phyloP scores from a whole-genome alignment of 1,284 basidiomycete species.

The Coniophora puteana region DNA sequence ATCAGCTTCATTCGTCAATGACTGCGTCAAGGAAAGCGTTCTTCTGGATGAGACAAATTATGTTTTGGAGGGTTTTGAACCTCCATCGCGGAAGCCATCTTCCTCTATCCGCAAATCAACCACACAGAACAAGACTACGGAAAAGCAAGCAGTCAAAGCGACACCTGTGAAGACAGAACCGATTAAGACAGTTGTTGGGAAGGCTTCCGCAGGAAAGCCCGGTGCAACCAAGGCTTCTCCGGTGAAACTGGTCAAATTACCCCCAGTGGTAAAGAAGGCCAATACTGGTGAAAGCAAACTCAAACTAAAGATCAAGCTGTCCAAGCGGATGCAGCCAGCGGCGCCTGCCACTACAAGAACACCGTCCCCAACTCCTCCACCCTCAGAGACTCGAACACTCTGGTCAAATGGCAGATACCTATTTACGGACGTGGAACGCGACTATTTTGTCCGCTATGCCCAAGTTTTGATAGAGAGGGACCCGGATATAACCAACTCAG shows the following conservation, averaged over 20 bases:
- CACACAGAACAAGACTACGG: neutral
- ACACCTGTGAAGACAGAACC: neutral
- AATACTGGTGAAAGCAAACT: conserved; percentile 6
- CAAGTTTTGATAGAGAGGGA: conserved; percentile 35
- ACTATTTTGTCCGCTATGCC: conserved; percentile 35
- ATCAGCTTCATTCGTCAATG: conserved; percentile 48
- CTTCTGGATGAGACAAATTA: conserved; percentile 45
- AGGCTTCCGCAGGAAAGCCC: conserved; percentile 3
- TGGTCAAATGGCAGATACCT: conserved; percentile 28
- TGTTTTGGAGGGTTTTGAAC: conserved; percentile 15
- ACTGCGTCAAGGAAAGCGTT: conserved; percentile 42
- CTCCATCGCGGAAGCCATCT: neutral
- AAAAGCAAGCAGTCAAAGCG: conserved; percentile 7
- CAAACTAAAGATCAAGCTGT: conserved; percentile 3
- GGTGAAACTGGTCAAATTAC: too few relatives aligned
- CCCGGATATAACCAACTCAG: conserved; percentile 27
- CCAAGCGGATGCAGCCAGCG: conserved; percentile 5
- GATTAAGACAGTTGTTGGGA: conserved; percentile 8
- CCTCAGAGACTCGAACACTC: conserved; percentile 26
- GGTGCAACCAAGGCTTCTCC: neutral
- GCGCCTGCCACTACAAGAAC: conserved; percentile 10
- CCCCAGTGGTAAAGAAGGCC: conserved; percentile 8
- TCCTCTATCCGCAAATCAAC: conserved; percentile 15
- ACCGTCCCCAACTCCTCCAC: conserved; percentile 43
- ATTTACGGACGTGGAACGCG: conserved; percentile 44